phyloP scores from a whole-genome alignment of 495 filamentous ascomycete species.

The Hypoxylon lienhwacheense region DNA sequence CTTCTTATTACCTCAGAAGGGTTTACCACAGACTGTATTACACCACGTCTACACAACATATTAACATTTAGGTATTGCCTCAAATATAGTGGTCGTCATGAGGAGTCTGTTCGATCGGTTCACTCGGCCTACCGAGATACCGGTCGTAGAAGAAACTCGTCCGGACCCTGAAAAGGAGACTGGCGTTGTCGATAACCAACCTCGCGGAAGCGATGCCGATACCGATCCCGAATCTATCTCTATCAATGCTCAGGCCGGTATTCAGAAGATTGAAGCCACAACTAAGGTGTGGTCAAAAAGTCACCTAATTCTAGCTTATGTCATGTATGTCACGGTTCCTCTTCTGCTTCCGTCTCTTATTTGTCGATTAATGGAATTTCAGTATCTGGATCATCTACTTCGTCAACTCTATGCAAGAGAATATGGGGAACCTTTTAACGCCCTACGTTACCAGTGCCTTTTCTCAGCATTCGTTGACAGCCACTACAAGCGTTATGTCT shows the following conservation, averaged over 20 bases:
- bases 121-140: slow-evolving; percentile 19
- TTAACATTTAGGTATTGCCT: background rate
- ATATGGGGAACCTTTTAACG: slow-evolving; percentile 42
- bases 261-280: slow-evolving; percentile 53
- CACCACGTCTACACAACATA: background rate
- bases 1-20: no score
- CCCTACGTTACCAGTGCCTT: slow-evolving; percentile 54
- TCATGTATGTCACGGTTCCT: slow-evolving; percentile 38
- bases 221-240: slow-evolving; percentile 41
- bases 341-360: background rate
- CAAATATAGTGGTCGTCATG: slow-evolving; percentile 16
- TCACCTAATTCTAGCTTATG: slow-evolving; percentile 47
- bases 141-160: slow-evolving; percentile 25
- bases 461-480: slow-evolving; percentile 49
- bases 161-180: slow-evolving; percentile 27
- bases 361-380: slow-evolving; percentile 10
- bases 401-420: slow-evolving; percentile 51
- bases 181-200: slow-evolving; percentile 20
- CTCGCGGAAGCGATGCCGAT: slow-evolving; percentile 18
- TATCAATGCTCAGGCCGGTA: slow-evolving; percentile 45
- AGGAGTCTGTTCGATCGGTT: slow-evolving; percentile 28
- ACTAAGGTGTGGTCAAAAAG: slow-evolving; percentile 51
- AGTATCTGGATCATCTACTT: slow-evolving; percentile 59
- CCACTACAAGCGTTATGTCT: slow-evolving; percentile 52
- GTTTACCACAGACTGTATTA: background rate